Conservation (phyloP, 768 basidiomycete genomes). For the Pisolithus microcarpus region DNA sequence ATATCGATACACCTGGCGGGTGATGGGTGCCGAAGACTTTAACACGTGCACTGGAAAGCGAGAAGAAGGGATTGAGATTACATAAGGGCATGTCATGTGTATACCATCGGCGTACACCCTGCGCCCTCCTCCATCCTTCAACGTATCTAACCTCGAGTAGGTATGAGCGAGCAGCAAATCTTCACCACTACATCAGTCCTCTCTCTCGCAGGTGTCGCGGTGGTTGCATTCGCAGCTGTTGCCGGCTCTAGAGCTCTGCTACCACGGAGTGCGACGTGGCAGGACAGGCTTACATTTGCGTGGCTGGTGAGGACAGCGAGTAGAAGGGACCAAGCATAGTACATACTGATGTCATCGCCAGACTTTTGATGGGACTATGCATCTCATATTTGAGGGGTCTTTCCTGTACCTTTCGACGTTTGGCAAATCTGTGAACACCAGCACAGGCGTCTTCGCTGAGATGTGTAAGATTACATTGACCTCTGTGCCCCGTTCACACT, state of each 20-base stretch:
- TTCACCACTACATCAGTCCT: constrained; percentile 58
- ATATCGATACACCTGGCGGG: too few species aligned
- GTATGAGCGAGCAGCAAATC: constrained; percentile 16
- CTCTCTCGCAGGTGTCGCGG: constrained; percentile 55
- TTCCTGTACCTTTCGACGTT: constrained; percentile 75
- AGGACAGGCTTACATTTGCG: constrained; percentile 65
- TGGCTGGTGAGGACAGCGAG: constrained; percentile 53
- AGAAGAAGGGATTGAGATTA: too few species aligned
- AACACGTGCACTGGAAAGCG: too few species aligned
- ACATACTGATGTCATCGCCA: constrained; percentile 17
- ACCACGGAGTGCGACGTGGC: constrained; percentile 55
- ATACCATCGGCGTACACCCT: too few species aligned
- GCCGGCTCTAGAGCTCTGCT: constrained; percentile 48
- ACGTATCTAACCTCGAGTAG: too few species aligned
- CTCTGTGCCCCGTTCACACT: background rate
- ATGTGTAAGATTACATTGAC: constrained; percentile 47
- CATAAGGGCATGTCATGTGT: too few species aligned
- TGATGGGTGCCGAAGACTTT: too few species aligned
- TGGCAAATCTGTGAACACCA: constrained; percentile 64
- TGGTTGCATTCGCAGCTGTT: constrained; percentile 44
- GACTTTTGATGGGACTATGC: constrained; percentile 78
- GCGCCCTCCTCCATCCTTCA: too few species aligned
- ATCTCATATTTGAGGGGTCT: constrained; percentile 72
- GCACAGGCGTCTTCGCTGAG: constrained; percentile 60
- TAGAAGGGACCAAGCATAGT: background rate